Conservation (phyloP, 352 stramenopile species). For the Globisporangium paroecandrum region DNA sequence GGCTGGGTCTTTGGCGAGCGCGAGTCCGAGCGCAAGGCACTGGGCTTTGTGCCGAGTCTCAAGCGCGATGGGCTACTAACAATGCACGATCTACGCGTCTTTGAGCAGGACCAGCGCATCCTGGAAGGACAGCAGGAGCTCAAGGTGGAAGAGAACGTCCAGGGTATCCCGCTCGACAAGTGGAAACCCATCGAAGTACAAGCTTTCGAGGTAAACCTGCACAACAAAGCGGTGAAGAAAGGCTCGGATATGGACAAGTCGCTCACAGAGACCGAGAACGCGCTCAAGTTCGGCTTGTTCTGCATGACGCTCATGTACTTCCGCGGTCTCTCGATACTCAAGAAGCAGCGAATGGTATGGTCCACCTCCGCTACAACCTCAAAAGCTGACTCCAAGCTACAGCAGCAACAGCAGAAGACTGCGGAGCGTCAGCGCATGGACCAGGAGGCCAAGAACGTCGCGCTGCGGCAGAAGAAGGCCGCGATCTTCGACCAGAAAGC, state of each 20-base stretch:
- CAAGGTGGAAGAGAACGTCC: constrained; percentile 33
- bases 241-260: constrained; percentile 60
- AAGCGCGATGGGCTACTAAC: constrained; percentile 75
- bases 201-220: constrained; percentile 42
- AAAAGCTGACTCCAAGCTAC: background rate
- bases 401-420: constrained; percentile 23
- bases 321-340: constrained; percentile 83
- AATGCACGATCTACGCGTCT: constrained; percentile 59
- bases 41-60: constrained; percentile 83
- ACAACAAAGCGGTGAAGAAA: constrained; percentile 67
- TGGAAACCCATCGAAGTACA: constrained; percentile 73
- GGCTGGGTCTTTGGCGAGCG: constrained; percentile 95
- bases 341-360: constrained; percentile 82
- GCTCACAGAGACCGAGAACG: constrained; percentile 87
- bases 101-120: constrained; percentile 52
- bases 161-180: constrained; percentile 60
- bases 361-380: constrained; percentile 32
- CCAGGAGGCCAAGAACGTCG: constrained; percentile 41
- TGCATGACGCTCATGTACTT: constrained; percentile 97
- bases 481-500: constrained; percentile 53
- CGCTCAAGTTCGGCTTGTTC: constrained; percentile 95
- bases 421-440: constrained; percentile 53
- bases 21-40: constrained; percentile 63
- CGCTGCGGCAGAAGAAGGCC: constrained; percentile 33
- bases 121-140: constrained; percentile 33